Conservation (phyloP, 2,329 filamentous ascomycete species). For the Penicillium sp. region DNA sequence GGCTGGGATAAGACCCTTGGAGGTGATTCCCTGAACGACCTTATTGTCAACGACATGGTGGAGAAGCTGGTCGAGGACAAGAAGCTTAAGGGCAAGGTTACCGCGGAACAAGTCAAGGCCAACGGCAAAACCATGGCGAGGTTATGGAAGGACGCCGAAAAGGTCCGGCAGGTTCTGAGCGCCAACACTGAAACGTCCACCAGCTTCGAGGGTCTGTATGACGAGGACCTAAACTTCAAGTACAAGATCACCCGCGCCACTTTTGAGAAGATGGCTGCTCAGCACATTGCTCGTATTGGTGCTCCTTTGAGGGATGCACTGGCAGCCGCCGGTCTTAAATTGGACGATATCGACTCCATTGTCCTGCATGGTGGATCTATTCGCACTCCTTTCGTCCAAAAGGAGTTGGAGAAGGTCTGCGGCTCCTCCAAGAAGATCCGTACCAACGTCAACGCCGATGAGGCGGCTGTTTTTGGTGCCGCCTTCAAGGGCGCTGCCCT, state of each 20-base stretch:
- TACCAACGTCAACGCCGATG: slow-evolving; percentile 93
- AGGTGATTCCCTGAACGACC: slow-evolving; percentile 79
- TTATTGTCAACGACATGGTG: slow-evolving; percentile 87
- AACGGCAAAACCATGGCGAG: slow-evolving; percentile 85
- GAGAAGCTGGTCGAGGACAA: slow-evolving; percentile 68
- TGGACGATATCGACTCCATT: slow-evolving; percentile 76
- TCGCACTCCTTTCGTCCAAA: slow-evolving; percentile 91
- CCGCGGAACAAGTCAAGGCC: slow-evolving; percentile 49
- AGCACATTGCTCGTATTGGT: slow-evolving; percentile 64
- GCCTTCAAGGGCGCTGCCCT: slow-evolving; percentile 89
- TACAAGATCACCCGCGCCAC: slow-evolving; percentile 77
- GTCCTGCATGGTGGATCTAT: slow-evolving; percentile 90
- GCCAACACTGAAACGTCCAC: slow-evolving; percentile 79
- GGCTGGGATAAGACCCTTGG: slow-evolving; percentile 89
- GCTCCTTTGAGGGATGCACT: slow-evolving; percentile 70
- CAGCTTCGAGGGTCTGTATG: slow-evolving; percentile 77
- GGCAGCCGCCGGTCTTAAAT: slow-evolving; percentile 64
- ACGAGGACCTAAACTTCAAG: slow-evolving; percentile 87
- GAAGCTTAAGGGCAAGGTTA: slow-evolving; percentile 43
- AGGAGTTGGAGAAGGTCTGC: slow-evolving; percentile 70
- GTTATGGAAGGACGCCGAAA: slow-evolving; percentile 88
- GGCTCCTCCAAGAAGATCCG: slow-evolving; percentile 74
- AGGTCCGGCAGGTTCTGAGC: slow-evolving; percentile 80
- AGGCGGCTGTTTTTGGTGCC: slow-evolving; percentile 92
- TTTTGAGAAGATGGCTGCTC: slow-evolving; percentile 73